phyloP scores from a whole-genome alignment of 805 yeast genomes.

The Hanseniaspora singularis region DNA sequence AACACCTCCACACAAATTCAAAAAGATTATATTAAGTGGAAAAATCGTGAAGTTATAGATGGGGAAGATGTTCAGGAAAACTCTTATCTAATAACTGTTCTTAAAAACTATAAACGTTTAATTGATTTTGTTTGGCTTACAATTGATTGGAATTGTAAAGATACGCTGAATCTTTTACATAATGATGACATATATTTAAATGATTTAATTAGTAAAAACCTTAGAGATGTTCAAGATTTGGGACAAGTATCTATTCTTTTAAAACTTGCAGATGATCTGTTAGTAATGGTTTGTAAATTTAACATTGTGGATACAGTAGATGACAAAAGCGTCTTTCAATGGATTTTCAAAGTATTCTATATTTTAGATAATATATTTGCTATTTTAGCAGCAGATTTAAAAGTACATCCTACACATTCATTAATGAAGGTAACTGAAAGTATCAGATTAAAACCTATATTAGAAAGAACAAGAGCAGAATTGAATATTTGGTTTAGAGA shows the following conservation, averaged over 20 bases:
- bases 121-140: constrained; percentile 55
- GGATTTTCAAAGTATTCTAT: constrained; percentile 31
- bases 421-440: constrained; percentile 38
- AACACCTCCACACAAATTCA: constrained; percentile 42
- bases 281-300: constrained; percentile 45
- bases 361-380: constrained; percentile 34
- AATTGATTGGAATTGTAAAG: constrained; percentile 29
- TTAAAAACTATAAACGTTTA: constrained; percentile 37
- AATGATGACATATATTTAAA: constrained; percentile 13
- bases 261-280: constrained; percentile 51
- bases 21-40: constrained; percentile 36
- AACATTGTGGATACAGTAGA: constrained; percentile 23
- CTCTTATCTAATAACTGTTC: constrained; percentile 26
- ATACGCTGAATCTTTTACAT: constrained; percentile 22
- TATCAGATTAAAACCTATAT: constrained; percentile 42
- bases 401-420: constrained; percentile 13
- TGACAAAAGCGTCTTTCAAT: constrained; percentile 26
- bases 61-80: neutral
- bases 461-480: constrained; percentile 39
- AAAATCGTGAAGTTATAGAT: constrained; percentile 26
- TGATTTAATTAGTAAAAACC: neutral
- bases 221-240: constrained; percentile 27
- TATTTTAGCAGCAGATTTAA: constrained; percentile 4
- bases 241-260: constrained; percentile 56
- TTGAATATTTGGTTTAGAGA: constrained; percentile 30